These are phyloP conservation scores for Galerina marginata DNA, from an alignment of 768 basidiomycete species.

Conservation along the genomic window DNA sequence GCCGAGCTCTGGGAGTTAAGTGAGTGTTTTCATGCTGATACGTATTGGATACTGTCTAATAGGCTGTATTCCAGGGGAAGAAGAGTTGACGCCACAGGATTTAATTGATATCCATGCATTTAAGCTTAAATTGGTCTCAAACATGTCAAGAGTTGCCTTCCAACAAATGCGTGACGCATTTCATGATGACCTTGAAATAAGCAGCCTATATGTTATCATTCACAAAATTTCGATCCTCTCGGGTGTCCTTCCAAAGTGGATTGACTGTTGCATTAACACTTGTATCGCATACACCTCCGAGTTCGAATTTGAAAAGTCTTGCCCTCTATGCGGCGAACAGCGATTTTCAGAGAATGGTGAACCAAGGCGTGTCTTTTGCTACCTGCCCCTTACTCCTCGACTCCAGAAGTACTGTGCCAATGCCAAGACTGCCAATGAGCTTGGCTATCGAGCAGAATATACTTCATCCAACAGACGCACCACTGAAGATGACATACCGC, in stretches of 20 bases:
- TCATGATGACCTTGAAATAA: constrained; percentile 25
- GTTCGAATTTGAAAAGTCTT: constrained; percentile 14
- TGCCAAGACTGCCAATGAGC: background rate
- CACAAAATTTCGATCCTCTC: constrained; percentile 29
- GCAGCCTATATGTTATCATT: constrained; percentile 30
- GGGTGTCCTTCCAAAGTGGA: constrained; percentile 25
- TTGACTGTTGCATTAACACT: constrained; percentile 39
- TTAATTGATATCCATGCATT: constrained; percentile 34
- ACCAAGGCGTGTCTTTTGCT: constrained; percentile 27
- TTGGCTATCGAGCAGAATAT: constrained; percentile 23
- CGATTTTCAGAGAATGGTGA: constrained; percentile 4
- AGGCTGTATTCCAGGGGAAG: background rate
- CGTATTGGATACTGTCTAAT: too few relatives aligned
- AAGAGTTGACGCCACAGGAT: constrained; percentile 25
- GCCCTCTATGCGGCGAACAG: constrained; percentile 24
- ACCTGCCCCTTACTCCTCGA: constrained; percentile 35
- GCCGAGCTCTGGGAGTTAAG: too few relatives aligned
- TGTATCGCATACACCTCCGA: constrained; percentile 38
- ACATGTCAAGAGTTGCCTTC: constrained; percentile 30
- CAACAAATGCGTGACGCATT: constrained; percentile 33
- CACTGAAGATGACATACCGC: too few relatives aligned
- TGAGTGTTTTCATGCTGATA: too few relatives aligned
- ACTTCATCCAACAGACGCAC: too few relatives aligned
- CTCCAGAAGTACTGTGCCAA: constrained; percentile 28
- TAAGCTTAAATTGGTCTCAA: constrained; percentile 26